Evolutionary conservation across 2,329 filamentous ascomycete genomes (phyloP).

Genomic region (Graphium sp.): DNA sequence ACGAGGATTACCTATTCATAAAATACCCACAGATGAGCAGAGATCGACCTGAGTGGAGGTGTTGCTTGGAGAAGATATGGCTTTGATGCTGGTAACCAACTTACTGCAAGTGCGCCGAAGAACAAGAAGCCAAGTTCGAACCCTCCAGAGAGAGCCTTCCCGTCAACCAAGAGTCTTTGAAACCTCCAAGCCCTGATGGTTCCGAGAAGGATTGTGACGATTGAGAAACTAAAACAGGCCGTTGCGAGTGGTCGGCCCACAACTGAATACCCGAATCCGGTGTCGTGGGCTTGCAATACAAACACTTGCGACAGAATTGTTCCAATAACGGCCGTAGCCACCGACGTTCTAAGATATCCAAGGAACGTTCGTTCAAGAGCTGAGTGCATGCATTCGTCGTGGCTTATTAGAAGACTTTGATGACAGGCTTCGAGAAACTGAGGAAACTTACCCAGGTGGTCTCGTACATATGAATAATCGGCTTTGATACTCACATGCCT

Average conservation of each 20-base stretch:
- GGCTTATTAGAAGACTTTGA: not conserved
- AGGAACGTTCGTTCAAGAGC: slow-evolving; percentile 62
- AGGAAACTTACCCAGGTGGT: slow-evolving; percentile 4
- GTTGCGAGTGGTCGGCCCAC: slow-evolving; percentile 41
- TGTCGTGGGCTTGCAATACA: slow-evolving; percentile 23
- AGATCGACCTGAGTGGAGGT: too few species aligned
- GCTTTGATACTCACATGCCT: slow-evolving; percentile 3
- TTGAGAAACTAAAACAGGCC: slow-evolving; percentile 20
- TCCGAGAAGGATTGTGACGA: slow-evolving; percentile 16
- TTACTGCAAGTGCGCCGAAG: too few species aligned
- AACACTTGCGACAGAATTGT: slow-evolving; percentile 53
- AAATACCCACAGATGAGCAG: too few species aligned
- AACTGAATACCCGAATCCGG: slow-evolving; percentile 36
- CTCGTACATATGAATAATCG: slow-evolving; percentile 4
- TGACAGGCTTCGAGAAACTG: not conserved
- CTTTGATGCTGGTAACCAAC: too few species aligned
- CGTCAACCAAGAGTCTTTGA: slow-evolving; percentile 12
- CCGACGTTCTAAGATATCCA: slow-evolving; percentile 53
- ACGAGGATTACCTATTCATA: too few species aligned
- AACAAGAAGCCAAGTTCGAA: slow-evolving; percentile 2
- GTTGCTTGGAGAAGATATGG: too few species aligned
- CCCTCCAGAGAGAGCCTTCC: slow-evolving; percentile 14
- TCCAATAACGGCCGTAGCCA: slow-evolving; percentile 51
- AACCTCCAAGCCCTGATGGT: slow-evolving; percentile 14
- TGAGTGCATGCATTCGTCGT: slow-evolving; percentile 13